These are phyloP conservation scores for Coemansia reversa DNA, from an alignment of 192 early-diverging fungal species.

Conservation along the genomic window DNA sequence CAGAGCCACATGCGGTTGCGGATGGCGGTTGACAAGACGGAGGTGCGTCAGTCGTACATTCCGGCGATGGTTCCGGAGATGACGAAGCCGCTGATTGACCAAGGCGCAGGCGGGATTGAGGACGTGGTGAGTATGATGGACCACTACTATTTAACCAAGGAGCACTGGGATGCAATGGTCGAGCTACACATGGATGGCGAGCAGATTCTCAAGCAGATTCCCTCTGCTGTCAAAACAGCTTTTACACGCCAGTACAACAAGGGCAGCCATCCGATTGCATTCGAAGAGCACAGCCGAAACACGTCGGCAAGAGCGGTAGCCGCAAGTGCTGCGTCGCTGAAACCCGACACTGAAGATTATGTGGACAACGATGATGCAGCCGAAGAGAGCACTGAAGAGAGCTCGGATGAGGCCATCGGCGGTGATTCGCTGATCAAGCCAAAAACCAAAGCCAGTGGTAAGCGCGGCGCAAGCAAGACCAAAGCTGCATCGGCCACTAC, in stretches of 20 bases:
- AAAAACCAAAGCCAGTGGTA: conserved; percentile 8
- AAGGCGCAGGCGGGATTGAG: conserved; percentile 59
- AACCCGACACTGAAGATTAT: conserved; percentile 29
- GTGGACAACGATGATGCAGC: conserved; percentile 28
- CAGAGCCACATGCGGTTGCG: conserved; percentile 83
- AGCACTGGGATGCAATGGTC: conserved; percentile 83
- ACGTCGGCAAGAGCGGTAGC: conserved; percentile 18
- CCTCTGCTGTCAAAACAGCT: conserved; percentile 65
- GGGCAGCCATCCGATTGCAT: conserved; percentile 34
- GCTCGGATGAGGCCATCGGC: background rate
- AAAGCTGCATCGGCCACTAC: conserved; percentile 12
- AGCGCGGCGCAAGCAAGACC: conserved; percentile 7
- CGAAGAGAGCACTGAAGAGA: conserved; percentile 20
- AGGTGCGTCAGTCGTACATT: conserved; percentile 84
- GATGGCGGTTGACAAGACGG: conserved; percentile 79
- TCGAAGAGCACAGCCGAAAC: conserved; percentile 16
- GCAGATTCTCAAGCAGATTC: conserved; percentile 56
- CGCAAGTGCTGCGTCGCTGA: conserved; percentile 8
- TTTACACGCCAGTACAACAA: conserved; percentile 76
- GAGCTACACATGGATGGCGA: conserved; percentile 72
- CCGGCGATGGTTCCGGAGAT: conserved; percentile 59
- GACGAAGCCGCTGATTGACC: conserved; percentile 28
- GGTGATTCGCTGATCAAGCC: conserved; percentile 16
- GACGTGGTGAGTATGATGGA: conserved; percentile 88
- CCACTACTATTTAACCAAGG: conserved; percentile 84